Base-by-base conservation (phyloP, 1,284 basidiomycete genomes). In the Pisolithus thermaeus region DNA sequence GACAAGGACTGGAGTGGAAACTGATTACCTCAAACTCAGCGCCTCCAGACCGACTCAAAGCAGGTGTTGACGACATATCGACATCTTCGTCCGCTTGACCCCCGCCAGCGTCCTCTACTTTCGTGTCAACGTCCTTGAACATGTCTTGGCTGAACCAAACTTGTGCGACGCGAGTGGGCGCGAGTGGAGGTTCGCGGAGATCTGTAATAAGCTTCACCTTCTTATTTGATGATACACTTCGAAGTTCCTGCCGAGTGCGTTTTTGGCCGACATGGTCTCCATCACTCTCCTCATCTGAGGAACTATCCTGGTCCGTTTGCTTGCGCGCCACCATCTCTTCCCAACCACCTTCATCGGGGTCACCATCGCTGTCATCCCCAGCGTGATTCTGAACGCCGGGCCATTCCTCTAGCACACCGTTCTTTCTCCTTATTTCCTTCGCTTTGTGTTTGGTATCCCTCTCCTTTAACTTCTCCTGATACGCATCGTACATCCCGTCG, bases 81-180 rank as follows among this genome's bases (percentile, higher is more conserved):
- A 52, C 63, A n/a, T 76, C 73, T 41, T 78, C 75, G 11, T 41
- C 36, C 16, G 44, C 59, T 32, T 68, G 70, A 1, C 70, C 70
- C 12, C 73, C 74, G 8, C 69, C 65, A n/a, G 27, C 14, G 71
- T 72, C 14, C 68, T 63, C n/a, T 77, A 73, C 73, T 12, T 35
- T 35, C 12, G 32, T 35, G 9, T 74, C 74, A 7, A 82, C 61
- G 46, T 77, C 76, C 27, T 81, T 82, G 76, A 99, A 99, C 46
- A 97, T 71, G 47, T 90, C 87, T 69, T 98, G 97, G 62, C 92
- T 90, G 70, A 99, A 99, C 97, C 97, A 99, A 20, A 98, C 61
- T 58, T 80, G 73, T 0, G 84, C 72, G 36, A 77, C 74, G 42
- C 75, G 74, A 57, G 75, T 83, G 9, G 69, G 59, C n/a, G 70